Percentiles rank a stretch among this genome's conserved stretches.
Evolutionary conservation across 2,329 filamentous ascomycete species (phyloP).

Genomic region (Pestalotiopsis sp.): DNA sequence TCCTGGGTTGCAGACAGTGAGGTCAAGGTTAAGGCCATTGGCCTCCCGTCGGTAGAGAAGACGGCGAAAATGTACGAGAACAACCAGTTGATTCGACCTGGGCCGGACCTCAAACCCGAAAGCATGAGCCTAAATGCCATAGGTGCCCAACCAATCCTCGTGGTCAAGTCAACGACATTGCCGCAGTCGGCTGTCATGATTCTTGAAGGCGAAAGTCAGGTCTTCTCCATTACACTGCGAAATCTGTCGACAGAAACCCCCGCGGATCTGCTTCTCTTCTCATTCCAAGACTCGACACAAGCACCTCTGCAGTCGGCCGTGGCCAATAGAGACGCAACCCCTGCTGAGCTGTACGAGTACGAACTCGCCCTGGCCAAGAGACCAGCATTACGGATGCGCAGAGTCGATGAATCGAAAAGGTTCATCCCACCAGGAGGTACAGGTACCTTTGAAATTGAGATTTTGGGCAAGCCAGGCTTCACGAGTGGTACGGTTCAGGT

Average conservation of each 20-base stretch:
- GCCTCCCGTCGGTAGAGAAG: conserved; percentile 60
- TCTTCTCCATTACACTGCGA: conserved; percentile 77
- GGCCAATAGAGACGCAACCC: conserved; percentile 74
- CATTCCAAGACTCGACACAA: conserved; percentile 87
- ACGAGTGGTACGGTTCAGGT: conserved; percentile 80
- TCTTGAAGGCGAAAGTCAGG: conserved; percentile 82
- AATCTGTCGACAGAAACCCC: conserved; percentile 74
- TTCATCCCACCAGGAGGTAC: conserved; percentile 70
- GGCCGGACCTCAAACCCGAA: conserved; percentile 48
- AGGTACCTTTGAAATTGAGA: conserved; percentile 78
- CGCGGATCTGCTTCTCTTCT: conserved; percentile 84
- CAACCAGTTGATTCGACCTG: conserved; percentile 40
- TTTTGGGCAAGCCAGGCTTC: conserved; percentile 83
- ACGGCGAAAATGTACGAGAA: conserved; percentile 21
- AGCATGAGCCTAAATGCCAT: conserved; percentile 74
- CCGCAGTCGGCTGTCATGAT: conserved; percentile 89
- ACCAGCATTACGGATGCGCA: conserved; percentile 65
- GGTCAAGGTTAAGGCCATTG: conserved; percentile 76
- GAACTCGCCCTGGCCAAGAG: conserved; percentile 78
- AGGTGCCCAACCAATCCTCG: conserved; percentile 74
- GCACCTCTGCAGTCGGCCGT: conserved; percentile 75
- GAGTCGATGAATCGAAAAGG: conserved; percentile 52
- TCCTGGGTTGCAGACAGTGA: conserved; percentile 74
- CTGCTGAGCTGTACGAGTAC: conserved; percentile 82
- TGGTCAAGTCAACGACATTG: conserved; percentile 75